phyloP scores from a whole-genome alignment of 2,329 filamentous ascomycete genomes.

The Beauveria bassiana region DNA sequence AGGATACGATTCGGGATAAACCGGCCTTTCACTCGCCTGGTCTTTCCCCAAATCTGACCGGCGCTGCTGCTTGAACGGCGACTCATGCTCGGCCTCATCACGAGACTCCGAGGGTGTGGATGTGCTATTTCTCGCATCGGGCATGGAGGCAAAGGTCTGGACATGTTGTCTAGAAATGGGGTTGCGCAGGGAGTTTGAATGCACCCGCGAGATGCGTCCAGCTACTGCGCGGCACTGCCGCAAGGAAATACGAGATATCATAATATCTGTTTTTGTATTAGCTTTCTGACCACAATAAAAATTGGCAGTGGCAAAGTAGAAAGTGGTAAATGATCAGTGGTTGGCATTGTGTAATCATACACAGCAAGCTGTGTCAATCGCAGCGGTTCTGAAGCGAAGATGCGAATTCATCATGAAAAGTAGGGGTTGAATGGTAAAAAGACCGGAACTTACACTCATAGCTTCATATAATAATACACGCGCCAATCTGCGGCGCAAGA shows the following conservation, averaged over 20 bases:
- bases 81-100: slow-evolving; percentile 19
- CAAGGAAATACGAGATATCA: slow-evolving; percentile 31
- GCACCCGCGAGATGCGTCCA: background rate
- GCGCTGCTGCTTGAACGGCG: slow-evolving; percentile 31
- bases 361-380: slow-evolving; percentile 40
- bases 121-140: slow-evolving; percentile 6
- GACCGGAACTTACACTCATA: slow-evolving; percentile 31
- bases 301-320: slow-evolving; percentile 10
- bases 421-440: background rate
- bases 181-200: background rate
- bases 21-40: slow-evolving; percentile 25
- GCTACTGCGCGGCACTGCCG: slow-evolving; percentile 25
- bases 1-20: slow-evolving; percentile 29
- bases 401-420: slow-evolving; percentile 35
- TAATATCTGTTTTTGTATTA: slow-evolving; percentile 23
- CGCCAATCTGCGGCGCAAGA: background rate
- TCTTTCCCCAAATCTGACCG: slow-evolving; percentile 25
- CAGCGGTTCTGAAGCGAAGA: slow-evolving; percentile 43
- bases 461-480: slow-evolving; percentile 16
- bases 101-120: slow-evolving; percentile 16
- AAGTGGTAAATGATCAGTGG: slow-evolving; percentile 24
- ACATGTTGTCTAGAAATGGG: background rate
- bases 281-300: slow-evolving; percentile 9
- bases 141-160: slow-evolving; percentile 3
- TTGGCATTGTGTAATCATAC: slow-evolving; percentile 35